phyloP scores from a whole-genome alignment of 768 basidiomycete species.

The Boletus rubroflammeus region DNA sequence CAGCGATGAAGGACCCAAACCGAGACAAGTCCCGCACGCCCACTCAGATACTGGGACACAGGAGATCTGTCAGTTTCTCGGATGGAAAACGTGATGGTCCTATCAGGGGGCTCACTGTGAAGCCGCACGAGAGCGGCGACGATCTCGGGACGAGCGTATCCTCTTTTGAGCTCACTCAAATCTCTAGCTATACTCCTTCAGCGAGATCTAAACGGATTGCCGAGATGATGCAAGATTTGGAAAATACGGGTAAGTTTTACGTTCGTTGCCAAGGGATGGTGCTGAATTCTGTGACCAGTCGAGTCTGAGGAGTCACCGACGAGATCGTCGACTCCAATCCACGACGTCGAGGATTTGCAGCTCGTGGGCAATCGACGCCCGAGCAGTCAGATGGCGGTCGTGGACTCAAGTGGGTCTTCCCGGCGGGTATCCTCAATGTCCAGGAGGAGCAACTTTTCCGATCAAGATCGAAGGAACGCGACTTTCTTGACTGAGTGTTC shows the following conservation, averaged over 20 bases:
- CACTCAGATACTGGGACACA: conserved; percentile 45
- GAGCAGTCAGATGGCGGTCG: conserved; percentile 28
- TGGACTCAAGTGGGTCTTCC: conserved; percentile 25
- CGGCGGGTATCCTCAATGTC: conserved; percentile 46
- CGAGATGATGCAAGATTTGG: conserved; percentile 72
- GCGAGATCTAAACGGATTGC: conserved; percentile 77
- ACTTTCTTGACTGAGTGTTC: conserved; percentile 95
- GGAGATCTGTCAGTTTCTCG: conserved; percentile 94
- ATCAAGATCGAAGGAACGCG: conserved; percentile 39
- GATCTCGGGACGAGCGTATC: conserved; percentile 25
- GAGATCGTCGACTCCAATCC: conserved; percentile 46
- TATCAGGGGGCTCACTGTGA: conserved; percentile 57
- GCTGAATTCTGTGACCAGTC: conserved; percentile 7
- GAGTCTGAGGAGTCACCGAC: conserved; percentile 55
- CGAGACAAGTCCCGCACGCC: conserved; percentile 54
- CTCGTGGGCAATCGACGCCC: conserved; percentile 43
- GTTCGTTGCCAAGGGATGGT: conserved; percentile 1
- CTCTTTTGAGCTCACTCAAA: conserved; percentile 18
- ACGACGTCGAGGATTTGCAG: conserved; percentile 45
- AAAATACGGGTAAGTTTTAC: conserved; percentile 59
- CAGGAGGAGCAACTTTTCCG: conserved; percentile 36
- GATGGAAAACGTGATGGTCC: conserved; percentile 90
- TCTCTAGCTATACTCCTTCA: conserved; percentile 46
- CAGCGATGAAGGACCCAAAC: conserved; percentile 53
- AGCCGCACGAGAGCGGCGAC: conserved; percentile 38